These are phyloP conservation scores for Plantago elongata DNA, from an alignment of 257 asterid species.

Conservation along the genomic window DNA sequence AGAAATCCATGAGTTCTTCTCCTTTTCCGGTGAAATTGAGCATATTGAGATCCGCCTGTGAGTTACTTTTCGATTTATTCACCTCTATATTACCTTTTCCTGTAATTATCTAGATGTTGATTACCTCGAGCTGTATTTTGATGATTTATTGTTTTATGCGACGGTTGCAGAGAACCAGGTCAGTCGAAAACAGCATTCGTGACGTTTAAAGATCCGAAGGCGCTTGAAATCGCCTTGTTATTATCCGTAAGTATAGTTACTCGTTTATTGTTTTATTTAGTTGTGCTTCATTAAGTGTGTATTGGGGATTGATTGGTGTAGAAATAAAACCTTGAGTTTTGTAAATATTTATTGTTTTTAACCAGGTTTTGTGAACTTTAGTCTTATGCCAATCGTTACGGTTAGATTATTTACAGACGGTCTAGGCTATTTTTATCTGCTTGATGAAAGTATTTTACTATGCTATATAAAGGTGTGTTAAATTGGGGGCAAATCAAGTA, in stretches of 20 bases:
- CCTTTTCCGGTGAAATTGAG: slow-evolving; percentile 92
- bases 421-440: too few species aligned
- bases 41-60: slow-evolving; percentile 70
- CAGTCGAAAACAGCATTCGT: slow-evolving; percentile 69
- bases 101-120: neutral
- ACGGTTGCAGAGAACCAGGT: slow-evolving; percentile 53
- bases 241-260: slow-evolving; percentile 54
- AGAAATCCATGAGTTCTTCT: slow-evolving; percentile 93
- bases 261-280: neutral
- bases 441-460: too few species aligned
- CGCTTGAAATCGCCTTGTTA: slow-evolving; percentile 87
- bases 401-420: too few species aligned
- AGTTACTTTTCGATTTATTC: slow-evolving; percentile 12
- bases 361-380: too few species aligned
- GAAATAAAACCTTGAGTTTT: too few species aligned
- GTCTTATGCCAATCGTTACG: too few species aligned
- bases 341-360: too few species aligned
- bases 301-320: too few species aligned
- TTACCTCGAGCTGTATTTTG: neutral
- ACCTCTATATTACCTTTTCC: neutral
- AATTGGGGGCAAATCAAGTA: too few species aligned
- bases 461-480: too few species aligned
- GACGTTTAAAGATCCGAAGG: slow-evolving; percentile 83
- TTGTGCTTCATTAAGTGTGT: neutral
- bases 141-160: slow-evolving; percentile 4